Percentiles rank a stretch among this genome's conserved stretches.
Conservation (phyloP, 1,284 basidiomycete genomes). For the Prillingera fragicola region DNA sequence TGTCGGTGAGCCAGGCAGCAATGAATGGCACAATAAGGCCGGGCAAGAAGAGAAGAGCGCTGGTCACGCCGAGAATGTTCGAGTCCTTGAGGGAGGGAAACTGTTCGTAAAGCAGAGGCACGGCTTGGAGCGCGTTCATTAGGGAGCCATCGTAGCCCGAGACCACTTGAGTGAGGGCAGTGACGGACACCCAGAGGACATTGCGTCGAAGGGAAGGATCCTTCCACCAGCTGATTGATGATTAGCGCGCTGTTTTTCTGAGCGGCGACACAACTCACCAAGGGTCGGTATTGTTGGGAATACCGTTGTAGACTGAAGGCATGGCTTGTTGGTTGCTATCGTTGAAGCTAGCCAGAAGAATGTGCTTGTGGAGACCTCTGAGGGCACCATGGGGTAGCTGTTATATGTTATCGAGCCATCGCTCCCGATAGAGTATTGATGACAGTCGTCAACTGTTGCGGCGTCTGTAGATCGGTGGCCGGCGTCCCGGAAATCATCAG, state of each 20-base stretch:
- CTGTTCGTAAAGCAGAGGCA: too few relatives aligned
- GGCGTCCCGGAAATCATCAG: too few relatives aligned
- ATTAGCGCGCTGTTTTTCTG: too few relatives aligned
- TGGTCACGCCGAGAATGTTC: not conserved
- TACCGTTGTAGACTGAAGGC: not conserved
- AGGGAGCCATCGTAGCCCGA: constrained; percentile 8
- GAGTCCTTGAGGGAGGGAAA: not conserved
- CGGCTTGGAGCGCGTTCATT: constrained; percentile 2
- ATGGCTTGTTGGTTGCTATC: constrained; percentile 2
- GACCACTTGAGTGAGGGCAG: not conserved
- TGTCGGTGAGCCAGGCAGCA: constrained; percentile 1
- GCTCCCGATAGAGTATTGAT: too few relatives aligned
- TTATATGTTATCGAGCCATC: too few relatives aligned
- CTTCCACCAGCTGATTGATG: not conserved
- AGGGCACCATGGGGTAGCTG: constrained; percentile 9
- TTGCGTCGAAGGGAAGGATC: not conserved
- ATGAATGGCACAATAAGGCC: not conserved
- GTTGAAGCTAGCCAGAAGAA: too few relatives aligned
- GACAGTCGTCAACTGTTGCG: too few relatives aligned
- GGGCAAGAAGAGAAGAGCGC: not conserved
- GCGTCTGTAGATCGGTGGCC: too few relatives aligned
- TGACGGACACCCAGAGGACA: not conserved
- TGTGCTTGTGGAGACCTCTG: too few relatives aligned
- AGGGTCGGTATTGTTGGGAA: not conserved
- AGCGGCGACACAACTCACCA: not conserved